These are phyloP conservation scores for Magnusiomyces magnusii DNA, from an alignment of 1,139 yeast genomes.

Conservation along the genomic window DNA sequence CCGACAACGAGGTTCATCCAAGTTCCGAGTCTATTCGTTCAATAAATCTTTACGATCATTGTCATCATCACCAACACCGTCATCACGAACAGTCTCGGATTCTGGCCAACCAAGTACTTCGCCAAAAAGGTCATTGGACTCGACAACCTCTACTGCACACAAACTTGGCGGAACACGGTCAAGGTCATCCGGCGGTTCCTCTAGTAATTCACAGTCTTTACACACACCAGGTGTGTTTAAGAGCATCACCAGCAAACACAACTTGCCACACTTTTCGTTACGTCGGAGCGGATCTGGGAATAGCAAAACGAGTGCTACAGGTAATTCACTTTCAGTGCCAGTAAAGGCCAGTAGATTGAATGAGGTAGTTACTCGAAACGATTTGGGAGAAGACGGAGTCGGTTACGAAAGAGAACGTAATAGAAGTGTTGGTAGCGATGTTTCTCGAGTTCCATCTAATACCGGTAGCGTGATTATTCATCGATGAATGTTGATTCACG, in stretches of 20 bases:
- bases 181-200: not conserved
- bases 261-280: not conserved
- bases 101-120: no score
- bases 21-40: not conserved
- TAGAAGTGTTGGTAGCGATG: not conserved
- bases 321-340: not conserved
- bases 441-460: not conserved
- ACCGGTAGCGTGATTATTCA: slow-evolving; percentile 6
- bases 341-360: not conserved
- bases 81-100: no score
- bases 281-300: not conserved
- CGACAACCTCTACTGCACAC: no score
- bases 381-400: not conserved
- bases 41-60: not conserved
- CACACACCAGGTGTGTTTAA: not conserved
- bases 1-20: not conserved
- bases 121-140: no score
- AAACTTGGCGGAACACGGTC: no score
- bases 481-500: no score
- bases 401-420: no score
- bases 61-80: not conserved
- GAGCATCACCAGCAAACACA: not conserved
- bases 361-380: not conserved
- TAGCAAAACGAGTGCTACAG: not conserved
- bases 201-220: not conserved